Base-by-base conservation (phyloP, 2,329 filamentous ascomycete species). In the Cladobotryum protrusum region DNA sequence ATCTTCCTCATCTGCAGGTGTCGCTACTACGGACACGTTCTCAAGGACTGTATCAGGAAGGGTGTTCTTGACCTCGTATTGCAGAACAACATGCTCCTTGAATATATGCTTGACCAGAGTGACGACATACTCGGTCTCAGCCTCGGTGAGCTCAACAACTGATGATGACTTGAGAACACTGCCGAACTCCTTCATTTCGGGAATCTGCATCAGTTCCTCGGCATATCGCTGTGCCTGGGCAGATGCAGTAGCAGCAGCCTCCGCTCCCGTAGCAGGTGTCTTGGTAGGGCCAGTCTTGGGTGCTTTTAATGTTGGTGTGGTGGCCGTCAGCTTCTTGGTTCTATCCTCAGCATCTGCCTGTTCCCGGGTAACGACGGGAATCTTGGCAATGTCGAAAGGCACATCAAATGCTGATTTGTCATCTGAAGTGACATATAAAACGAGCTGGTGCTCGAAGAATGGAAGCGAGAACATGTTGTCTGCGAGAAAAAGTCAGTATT, bases 51-150 rank as follows among this genome's bases (percentile, higher is more conserved):
- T 95, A 54, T 91, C 89, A 12, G 89, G 86, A 11, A 99, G 78
- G 2, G 93, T 99, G 75, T 99, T 99, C 78, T 95, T 97, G 68
- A 99, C 84, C 65, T 97, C 89, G 69, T 93, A 99, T 65, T 99
- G 93, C 48, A 99, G 74, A 33, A 99, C 92, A 63, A 99, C 77
- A 64, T 97, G 89, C 67, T 96, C 89, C 73, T 95, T 95, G 83
- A 96, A 99, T 62, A 99, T 83, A 67, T 99, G 93, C 76, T 99
- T 99, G 70, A 96, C 81, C 18, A 93, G 85, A 34, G 81, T 84
- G 53, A 99, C 93, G 45, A 96, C 90, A 61, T 99, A 99, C 70
- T 99, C 93, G 17, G 92, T 97, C 72, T 97, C 93, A 47, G 89
- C 89, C 69, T 99, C 93, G 15, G 93, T 97, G 55, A 99, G 83